Evolutionary conservation across 331 rosid species (phyloP).

Genomic region (Quercus tomentella): DNA sequence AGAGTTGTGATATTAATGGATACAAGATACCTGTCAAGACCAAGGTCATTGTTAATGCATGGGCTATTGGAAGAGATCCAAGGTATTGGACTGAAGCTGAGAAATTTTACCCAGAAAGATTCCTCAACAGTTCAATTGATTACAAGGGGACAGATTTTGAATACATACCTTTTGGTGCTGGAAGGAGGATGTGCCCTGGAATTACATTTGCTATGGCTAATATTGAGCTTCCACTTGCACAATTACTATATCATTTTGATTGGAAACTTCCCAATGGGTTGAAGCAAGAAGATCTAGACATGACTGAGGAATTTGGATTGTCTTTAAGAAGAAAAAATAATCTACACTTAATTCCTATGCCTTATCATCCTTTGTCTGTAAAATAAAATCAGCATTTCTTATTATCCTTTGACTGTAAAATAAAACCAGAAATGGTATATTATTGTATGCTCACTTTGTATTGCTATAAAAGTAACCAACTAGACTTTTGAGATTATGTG

Average conservation of each 20-base stretch:
- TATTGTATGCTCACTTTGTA: no score
- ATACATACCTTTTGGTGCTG: slow-evolving; percentile 35
- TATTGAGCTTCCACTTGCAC: slow-evolving; percentile 33
- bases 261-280: slow-evolving; percentile 29
- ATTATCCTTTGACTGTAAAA: no score
- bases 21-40: slow-evolving; percentile 16
- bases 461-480: no score
- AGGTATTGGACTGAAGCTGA: slow-evolving; percentile 31
- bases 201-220: slow-evolving; percentile 14
- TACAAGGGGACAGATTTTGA: slow-evolving; percentile 29
- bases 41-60: slow-evolving; percentile 9
- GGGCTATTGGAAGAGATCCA: slow-evolving; percentile 20
- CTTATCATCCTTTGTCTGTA: not conserved
- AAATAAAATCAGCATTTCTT: not conserved
- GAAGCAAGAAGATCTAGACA: slow-evolving; percentile 25
- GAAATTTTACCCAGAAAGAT: slow-evolving; percentile 31
- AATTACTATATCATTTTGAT: slow-evolving; percentile 29
- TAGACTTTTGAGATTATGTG: no score
- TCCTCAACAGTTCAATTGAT: slow-evolving; percentile 17
- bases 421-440: not conserved
- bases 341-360: slow-evolving; percentile 18
- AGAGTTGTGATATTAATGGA: slow-evolving; percentile 13
- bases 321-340: slow-evolving; percentile 1
- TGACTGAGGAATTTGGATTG: slow-evolving; percentile 19
- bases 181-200: slow-evolving; percentile 35